phyloP scores from a whole-genome alignment of 208 protist species.

The Vickermania spadyakhi region DNA sequence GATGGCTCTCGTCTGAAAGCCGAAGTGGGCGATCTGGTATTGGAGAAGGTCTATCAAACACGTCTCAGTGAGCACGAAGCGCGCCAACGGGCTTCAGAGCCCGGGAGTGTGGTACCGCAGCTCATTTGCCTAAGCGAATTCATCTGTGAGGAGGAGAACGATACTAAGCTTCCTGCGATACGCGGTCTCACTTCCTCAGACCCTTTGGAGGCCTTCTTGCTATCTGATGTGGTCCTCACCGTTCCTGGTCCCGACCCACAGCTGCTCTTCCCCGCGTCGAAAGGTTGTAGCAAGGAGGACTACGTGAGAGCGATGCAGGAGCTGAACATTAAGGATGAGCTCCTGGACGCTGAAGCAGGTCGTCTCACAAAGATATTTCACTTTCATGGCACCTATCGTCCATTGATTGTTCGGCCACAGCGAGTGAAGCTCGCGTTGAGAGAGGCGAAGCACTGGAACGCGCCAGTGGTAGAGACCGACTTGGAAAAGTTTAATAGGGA shows the following conservation, averaged over 20 bases:
- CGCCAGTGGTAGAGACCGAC: slow-evolving; percentile 59
- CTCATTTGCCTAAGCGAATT: neutral
- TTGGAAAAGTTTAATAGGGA: slow-evolving; percentile 18
- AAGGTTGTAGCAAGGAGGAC: slow-evolving; percentile 26
- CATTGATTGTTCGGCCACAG: slow-evolving; percentile 37
- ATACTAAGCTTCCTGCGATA: slow-evolving; percentile 28
- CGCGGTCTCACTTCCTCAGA: slow-evolving; percentile 53
- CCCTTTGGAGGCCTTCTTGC: slow-evolving; percentile 37
- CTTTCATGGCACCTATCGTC: slow-evolving; percentile 83
- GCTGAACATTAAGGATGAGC: slow-evolving; percentile 24
- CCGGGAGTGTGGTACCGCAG: too few relatives aligned
- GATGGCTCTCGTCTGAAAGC: slow-evolving; percentile 16
- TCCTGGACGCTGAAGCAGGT: slow-evolving; percentile 9
- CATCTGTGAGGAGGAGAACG: neutral
- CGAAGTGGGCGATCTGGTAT: slow-evolving; percentile 81
- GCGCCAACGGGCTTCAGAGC: neutral
- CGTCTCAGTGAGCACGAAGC: neutral
- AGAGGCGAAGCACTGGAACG: slow-evolving; percentile 19
- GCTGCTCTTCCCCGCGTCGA: slow-evolving; percentile 58
- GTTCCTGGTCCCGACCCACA: slow-evolving; percentile 76
- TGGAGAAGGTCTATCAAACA: slow-evolving; percentile 29
- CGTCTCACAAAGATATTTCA: slow-evolving; percentile 73
- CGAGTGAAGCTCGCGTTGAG: slow-evolving; percentile 22
- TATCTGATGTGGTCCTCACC: slow-evolving; percentile 86
- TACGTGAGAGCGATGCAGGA: slow-evolving; percentile 34